Evolutionary conservation across 352 stramenopile genomes (phyloP), one percentile per base, ranked within the genome.

Genomic region (Salisapilia sapeloensis): DNA sequence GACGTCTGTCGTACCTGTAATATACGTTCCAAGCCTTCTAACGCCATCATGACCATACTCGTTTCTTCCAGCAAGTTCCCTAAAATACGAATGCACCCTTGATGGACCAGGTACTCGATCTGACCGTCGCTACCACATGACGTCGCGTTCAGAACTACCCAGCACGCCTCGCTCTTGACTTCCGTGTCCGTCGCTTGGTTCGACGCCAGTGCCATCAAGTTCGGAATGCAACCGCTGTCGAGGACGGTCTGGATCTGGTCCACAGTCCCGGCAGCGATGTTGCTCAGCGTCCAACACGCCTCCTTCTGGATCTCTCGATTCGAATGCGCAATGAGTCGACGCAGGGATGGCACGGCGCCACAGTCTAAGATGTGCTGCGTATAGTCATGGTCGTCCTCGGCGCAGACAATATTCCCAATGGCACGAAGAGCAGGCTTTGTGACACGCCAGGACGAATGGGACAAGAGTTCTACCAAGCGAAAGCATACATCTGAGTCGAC

Each of bases 241-340:
- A 98, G 75, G 0, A 98, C 94, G 21, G 85, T 92, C 56, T 98
- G 92, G 28, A 99, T 98, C 50, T 98, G 94, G 35, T 96, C 85
- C 6, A 94, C 82, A 0, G 92, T 98, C 10, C 94, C 94, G 1
- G 94, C 94, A 4, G 94, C 91, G 50, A 99, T 99, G 56, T 99
- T 99, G 4, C 80, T 96, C 17, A 99, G 47, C 9, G 93, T 98
- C 72, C 72, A 89, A 40, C 74, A 90, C 12, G 93, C 91, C 54
- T 98, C 93, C 49, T 99, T 99, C 60, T 98, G 91, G 43, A 99
- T 98, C 56, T 98, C 92, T 9, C 89, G 78, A 56, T 98, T 97
- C 39, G 57, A 86, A 56, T 98, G 91, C 23, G 67, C 86, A 26
- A 99, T 94, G 21, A 99, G 59, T 46, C 87, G 60, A 31, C 75